phyloP scores from a whole-genome alignment of 176 grass and related monocot genomes.

The Otatea glauca region DNA sequence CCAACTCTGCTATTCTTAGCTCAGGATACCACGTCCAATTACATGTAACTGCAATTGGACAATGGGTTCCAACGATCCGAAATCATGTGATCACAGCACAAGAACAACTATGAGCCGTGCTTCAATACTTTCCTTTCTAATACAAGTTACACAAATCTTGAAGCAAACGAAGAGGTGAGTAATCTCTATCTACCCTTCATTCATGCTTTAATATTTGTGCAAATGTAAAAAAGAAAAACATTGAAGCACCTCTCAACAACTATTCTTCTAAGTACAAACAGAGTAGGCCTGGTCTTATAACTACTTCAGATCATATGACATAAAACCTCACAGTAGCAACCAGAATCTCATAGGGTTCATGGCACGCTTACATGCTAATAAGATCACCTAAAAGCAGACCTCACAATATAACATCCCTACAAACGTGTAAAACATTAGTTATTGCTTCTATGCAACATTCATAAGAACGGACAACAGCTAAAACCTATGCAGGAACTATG shows the following conservation, averaged over 20 bases:
- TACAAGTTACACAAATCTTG: too few relatives aligned
- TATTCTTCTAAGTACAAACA: slow-evolving; percentile 12
- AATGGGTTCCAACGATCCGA: background rate
- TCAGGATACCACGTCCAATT: background rate
- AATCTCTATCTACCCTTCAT: too few relatives aligned
- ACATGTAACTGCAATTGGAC: background rate
- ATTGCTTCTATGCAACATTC: slow-evolving; percentile 56
- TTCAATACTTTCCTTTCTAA: too few relatives aligned
- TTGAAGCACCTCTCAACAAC: too few relatives aligned
- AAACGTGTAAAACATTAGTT: slow-evolving; percentile 47
- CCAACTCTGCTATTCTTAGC: background rate
- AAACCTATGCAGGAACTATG: slow-evolving; percentile 46
- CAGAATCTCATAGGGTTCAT: slow-evolving; percentile 42
- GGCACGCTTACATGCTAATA: slow-evolving; percentile 49
- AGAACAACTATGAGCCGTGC: background rate
- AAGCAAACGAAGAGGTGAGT: too few relatives aligned
- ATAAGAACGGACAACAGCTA: slow-evolving; percentile 47
- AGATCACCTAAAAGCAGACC: slow-evolving; percentile 49
- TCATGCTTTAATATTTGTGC: too few relatives aligned
- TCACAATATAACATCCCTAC: slow-evolving; percentile 54
- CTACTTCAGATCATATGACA: slow-evolving; percentile 28
- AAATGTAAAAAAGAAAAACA: too few relatives aligned
- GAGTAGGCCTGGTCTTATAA: slow-evolving; percentile 32
- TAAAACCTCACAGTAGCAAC: slow-evolving; percentile 42
- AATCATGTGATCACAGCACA: background rate